Percentiles rank a stretch among this genome's conserved stretches.
These are phyloP conservation scores for Coelastrella sp. DNA, from an alignment of 139 green algal species.

Conservation along the genomic window DNA sequence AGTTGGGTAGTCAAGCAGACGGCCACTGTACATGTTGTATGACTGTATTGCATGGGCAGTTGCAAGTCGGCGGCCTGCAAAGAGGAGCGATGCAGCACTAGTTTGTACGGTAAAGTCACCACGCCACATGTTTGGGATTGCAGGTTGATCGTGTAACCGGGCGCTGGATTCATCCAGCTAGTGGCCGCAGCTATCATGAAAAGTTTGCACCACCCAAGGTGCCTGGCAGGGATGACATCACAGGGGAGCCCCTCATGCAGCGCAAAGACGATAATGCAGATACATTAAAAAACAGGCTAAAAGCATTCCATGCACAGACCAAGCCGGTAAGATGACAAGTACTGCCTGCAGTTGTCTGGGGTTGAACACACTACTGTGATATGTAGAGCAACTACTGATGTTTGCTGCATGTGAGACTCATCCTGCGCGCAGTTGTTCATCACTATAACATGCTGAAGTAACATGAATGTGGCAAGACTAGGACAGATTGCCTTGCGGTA, in stretches of 20 bases:
- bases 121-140: neutral
- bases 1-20: neutral
- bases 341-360: too few species aligned
- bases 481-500: too few species aligned
- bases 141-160: neutral
- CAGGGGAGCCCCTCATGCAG: conserved; percentile 92
- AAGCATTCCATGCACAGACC: conserved; percentile 94
- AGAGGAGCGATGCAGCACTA: neutral
- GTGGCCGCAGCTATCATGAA: conserved; percentile 95
- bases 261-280: conserved; percentile 99
- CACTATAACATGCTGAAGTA: too few species aligned
- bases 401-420: too few species aligned
- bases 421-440: too few species aligned
- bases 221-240: conserved; percentile 73
- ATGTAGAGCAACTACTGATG: neutral
- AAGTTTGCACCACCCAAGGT: conserved; percentile 64
- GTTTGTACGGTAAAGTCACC: too few species aligned
- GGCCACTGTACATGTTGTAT: neutral
- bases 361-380: neutral
- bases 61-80: neutral
- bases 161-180: conserved; percentile 91
- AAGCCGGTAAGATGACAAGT: conserved; percentile 65
- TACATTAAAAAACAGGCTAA: conserved; percentile 91
- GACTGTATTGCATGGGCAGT: too few species aligned
- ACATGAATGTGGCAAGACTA: too few species aligned